A percentile compares a stretch with the other conserved stretches of the same genome.
These are phyloP conservation scores for Hyphopichia homilentoma DNA, from an alignment of 805 yeast genomes.

Conservation along the genomic window DNA sequence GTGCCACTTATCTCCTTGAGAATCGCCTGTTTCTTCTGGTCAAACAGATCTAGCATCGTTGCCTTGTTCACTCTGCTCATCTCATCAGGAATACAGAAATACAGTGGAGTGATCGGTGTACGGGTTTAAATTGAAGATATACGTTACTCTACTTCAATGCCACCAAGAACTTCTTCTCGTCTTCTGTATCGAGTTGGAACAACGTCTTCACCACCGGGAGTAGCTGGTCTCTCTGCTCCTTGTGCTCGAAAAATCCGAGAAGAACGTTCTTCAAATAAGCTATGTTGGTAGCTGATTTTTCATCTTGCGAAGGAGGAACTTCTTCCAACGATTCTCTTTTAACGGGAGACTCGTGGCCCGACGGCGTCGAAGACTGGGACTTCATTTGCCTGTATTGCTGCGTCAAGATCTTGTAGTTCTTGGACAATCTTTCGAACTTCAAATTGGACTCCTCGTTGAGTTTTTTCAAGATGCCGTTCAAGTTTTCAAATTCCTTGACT, in stretches of 20 bases:
- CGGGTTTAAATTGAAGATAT: too few species aligned
- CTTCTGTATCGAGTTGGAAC: constrained; percentile 63
- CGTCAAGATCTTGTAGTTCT: constrained; percentile 62
- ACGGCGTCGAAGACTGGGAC: constrained; percentile 12
- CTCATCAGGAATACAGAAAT: too few species aligned
- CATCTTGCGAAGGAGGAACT: constrained; percentile 7
- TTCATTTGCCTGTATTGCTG: constrained; percentile 51
- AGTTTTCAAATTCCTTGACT: constrained; percentile 51
- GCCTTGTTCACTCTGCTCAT: too few species aligned
- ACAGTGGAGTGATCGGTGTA: too few species aligned
- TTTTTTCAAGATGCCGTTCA: constrained; percentile 52
- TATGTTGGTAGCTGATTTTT: constrained; percentile 23
- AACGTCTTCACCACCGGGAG: constrained; percentile 82
- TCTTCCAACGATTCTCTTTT: constrained; percentile 2
- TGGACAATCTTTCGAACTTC: constrained; percentile 65
- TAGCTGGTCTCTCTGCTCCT: constrained; percentile 82
- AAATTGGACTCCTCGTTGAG: constrained; percentile 64
- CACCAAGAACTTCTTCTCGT: constrained; percentile 65
- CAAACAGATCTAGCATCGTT: constrained; percentile 50
- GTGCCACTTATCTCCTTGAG: constrained; percentile 49
- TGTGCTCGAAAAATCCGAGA: constrained; percentile 87
- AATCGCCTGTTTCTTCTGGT: constrained; percentile 59
- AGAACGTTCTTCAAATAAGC: constrained; percentile 86
- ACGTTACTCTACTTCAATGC: constrained; percentile 50
- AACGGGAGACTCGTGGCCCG: constrained; percentile 3